Conservation (phyloP, 495 filamentous ascomycete genomes). For the Chaetomium tenue region DNA sequence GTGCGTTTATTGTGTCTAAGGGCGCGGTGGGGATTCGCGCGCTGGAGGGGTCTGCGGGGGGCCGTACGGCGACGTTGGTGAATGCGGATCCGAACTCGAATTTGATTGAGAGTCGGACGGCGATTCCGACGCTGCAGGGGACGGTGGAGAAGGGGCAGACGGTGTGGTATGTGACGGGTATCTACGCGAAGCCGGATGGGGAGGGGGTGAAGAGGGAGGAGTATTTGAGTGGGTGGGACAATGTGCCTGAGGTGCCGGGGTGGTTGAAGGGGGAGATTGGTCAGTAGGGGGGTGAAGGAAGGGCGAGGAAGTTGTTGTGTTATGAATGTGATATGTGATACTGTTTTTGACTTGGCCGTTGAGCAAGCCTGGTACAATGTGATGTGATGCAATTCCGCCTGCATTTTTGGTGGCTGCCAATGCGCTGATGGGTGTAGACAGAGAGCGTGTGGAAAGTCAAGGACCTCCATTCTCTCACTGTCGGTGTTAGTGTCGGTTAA, state of each 20-base stretch:
- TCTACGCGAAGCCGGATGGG: slow-evolving; percentile 51
- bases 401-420: slow-evolving; percentile 9
- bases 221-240: slow-evolving; percentile 56
- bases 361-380: too few species aligned
- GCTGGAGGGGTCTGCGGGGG: slow-evolving; percentile 39
- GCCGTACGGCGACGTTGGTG: slow-evolving; percentile 58
- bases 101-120: slow-evolving; percentile 64
- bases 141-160: slow-evolving; percentile 46
- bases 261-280: slow-evolving; percentile 55
- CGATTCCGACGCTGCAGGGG: slow-evolving; percentile 64
- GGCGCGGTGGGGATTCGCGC: slow-evolving; percentile 71
- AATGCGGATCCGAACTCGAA: slow-evolving; percentile 78
- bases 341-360: too few species aligned
- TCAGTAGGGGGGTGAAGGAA: not conserved
- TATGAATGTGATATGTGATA: not conserved
- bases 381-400: not conserved
- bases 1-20: slow-evolving; percentile 63
- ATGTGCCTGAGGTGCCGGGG: slow-evolving; percentile 50
- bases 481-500: slow-evolving; percentile 26
- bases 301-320: not conserved
- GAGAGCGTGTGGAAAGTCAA: not conserved
- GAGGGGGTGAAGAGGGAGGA: slow-evolving; percentile 38
- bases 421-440: slow-evolving; percentile 10
- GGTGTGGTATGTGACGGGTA: slow-evolving; percentile 51
- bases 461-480: not conserved